A percentile compares a stretch with the other conserved stretches of the same genome.
Conservation (phyloP, 2,329 filamentous ascomycete species). For the Botrytis paeoniae region DNA sequence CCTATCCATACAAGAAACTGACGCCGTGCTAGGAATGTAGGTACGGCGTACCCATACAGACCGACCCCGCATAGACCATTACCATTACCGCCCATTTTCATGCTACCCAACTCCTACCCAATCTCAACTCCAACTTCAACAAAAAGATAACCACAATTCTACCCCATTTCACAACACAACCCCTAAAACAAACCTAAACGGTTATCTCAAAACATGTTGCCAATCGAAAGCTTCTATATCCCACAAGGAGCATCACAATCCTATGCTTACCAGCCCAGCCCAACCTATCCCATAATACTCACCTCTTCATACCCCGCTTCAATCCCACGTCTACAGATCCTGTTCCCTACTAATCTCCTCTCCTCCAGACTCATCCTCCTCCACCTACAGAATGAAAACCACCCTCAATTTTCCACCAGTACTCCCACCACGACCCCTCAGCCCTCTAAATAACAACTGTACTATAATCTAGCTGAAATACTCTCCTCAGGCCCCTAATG, state of each 20-base stretch:
- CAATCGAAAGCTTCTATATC: neutral
- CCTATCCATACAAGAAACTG: neutral
- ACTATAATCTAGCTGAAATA: neutral
- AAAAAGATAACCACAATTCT: neutral
- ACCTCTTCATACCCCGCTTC: neutral
- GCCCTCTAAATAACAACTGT: neutral
- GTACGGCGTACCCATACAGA: neutral
- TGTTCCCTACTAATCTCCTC: neutral
- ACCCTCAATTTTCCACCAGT: too few relatives aligned
- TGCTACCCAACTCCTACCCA: neutral
- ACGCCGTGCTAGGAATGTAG: neutral
- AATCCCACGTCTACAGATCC: neutral
- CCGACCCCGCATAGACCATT: too few relatives aligned
- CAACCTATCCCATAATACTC: neutral
- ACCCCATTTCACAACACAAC: accelerated
- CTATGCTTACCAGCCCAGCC: neutral
- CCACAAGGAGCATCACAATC: neutral
- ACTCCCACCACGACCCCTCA: neutral
- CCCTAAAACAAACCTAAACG: neutral
- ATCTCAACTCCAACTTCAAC: neutral
- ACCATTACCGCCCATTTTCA: neutral
- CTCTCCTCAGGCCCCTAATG: neutral
- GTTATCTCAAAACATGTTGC: neutral
- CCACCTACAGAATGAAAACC: neutral
- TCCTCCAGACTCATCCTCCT: too few relatives aligned